These are phyloP conservation scores for Paramarasmius palmivorus DNA, from an alignment of 1,284 basidiomycete genomes.

Conservation along the genomic window DNA sequence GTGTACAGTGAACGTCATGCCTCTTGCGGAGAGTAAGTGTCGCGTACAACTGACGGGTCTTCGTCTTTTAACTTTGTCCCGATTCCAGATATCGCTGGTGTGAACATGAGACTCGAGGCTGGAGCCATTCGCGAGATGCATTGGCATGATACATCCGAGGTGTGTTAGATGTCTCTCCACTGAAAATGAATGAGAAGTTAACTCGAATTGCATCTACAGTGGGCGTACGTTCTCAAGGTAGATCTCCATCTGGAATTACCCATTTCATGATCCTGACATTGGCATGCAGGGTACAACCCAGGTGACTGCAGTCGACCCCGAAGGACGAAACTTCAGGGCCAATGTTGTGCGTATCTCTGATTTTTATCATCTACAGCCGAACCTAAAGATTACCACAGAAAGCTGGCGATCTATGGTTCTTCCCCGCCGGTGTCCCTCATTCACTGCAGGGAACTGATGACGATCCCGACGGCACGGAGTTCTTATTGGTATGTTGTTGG, in stretches of 20 bases:
- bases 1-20: constrained; percentile 51
- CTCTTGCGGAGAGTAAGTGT: constrained; percentile 53
- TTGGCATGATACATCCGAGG: constrained; percentile 72
- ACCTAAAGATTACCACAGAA: constrained; percentile 28
- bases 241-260: constrained; percentile 15
- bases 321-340: constrained; percentile 62
- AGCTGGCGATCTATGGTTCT: constrained; percentile 60
- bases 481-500: constrained; percentile 65
- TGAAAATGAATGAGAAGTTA: constrained; percentile 3
- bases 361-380: background rate
- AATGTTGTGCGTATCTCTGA: constrained; percentile 48
- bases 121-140: constrained; percentile 72
- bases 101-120: constrained; percentile 68
- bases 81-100: constrained; percentile 55
- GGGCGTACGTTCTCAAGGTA: constrained; percentile 69
- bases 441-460: constrained; percentile 63
- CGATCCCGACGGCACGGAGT: constrained; percentile 61
- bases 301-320: constrained; percentile 57
- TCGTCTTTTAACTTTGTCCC: background rate
- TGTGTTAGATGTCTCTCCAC: constrained; percentile 23
- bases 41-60: constrained; percentile 9
- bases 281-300: constrained; percentile 56
- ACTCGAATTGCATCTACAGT: constrained; percentile 34
- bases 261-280: background rate
- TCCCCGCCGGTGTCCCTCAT: constrained; percentile 68